Base-by-base conservation (phyloP, 257 asterid genomes). In the Salvia hispanica region DNA sequence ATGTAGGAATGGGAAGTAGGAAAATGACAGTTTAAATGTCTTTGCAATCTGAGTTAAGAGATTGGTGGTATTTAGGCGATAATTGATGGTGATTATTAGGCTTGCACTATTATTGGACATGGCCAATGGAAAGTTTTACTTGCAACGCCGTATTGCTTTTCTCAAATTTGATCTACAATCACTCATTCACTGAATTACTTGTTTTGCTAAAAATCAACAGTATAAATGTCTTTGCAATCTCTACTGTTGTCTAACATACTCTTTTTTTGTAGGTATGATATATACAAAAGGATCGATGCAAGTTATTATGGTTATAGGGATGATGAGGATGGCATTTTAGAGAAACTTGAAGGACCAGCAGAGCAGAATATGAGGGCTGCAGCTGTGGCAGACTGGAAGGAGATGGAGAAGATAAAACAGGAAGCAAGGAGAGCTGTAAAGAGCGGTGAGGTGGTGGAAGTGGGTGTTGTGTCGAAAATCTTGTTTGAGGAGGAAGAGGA, bases 281-380 rank as follows among this genome's bases (percentile, higher is more conserved):
- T 92, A 64, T 92, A 92, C 77, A 92, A 77, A 77, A 83, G 98
- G 79, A 92, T 92, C 18, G 98, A 88, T 71, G 96, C 98, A 4
- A 92, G 97, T 74, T 92, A 92, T 77, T 93, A 90, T 15, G 98
- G 98, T 33, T 90, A 90, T 72, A 80, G 98, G 66, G 98, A 93
- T 77, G 98, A 93, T 16, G 98, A 93, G 83, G 97, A 90, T 72
- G 98, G 97, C 43, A 81, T 93, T 72, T 67, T 93, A 51, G 86
- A 77, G 72, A 90, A 83, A 76, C 64, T 93, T 62, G 97, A 93
- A 86, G 91, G 87, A 34, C 92, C 95, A 39, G 91, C 97, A 10
- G 90, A 88, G 86, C 46, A 77, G 74, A 81, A 55, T 73, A 86
- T 90, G 90, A 82, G 95, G 81, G 84, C 87, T 70, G 81, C 84